Percentiles rank a stretch among this genome's conserved stretches.
Evolutionary conservation across 257 asterid genomes (phyloP).

Genomic region (Prunella vulgaris): DNA sequence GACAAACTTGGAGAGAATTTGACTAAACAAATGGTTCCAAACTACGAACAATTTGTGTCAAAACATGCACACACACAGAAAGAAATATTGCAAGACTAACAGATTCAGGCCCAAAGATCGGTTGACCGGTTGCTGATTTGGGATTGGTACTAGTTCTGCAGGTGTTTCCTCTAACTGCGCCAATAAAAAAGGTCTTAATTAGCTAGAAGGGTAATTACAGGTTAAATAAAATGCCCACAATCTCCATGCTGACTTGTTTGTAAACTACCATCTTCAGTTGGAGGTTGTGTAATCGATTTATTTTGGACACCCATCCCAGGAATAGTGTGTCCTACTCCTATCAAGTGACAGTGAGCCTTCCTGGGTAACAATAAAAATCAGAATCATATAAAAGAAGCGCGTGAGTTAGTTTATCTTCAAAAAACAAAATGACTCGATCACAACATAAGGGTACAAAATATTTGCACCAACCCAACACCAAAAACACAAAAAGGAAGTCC

Average conservation of each 20-base stretch:
- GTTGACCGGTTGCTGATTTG: slow-evolving; percentile 29
- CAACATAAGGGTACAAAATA: neutral
- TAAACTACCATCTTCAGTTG: slow-evolving; percentile 31
- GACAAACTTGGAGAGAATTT: slow-evolving; percentile 9
- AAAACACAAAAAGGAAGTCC: neutral
- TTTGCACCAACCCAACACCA: neutral
- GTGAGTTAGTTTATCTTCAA: neutral
- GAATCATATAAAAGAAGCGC: neutral
- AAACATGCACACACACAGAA: neutral
- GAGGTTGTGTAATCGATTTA: slow-evolving; percentile 34
- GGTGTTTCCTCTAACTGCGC: slow-evolving; percentile 32
- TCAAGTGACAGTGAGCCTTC: slow-evolving; percentile 61
- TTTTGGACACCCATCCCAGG: no score
- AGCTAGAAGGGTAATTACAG: slow-evolving; percentile 28
- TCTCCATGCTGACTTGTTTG: slow-evolving; percentile 24
- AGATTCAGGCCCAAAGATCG: slow-evolving; percentile 19
- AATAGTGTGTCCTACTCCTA: slow-evolving; percentile 60
- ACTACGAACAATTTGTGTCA: neutral
- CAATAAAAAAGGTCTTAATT: slow-evolving; percentile 22
- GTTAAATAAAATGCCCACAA: slow-evolving; percentile 8
- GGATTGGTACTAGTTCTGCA: slow-evolving; percentile 17
- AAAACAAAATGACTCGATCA: neutral
- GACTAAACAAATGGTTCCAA: slow-evolving; percentile 5
- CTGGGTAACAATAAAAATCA: slow-evolving; percentile 36
- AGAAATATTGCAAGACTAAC: slow-evolving; percentile 35